Percentiles rank a stretch among this genome's conserved stretches.
phyloP scores from a whole-genome alignment of 345 rosid species.

The Corymbia maculata region DNA sequence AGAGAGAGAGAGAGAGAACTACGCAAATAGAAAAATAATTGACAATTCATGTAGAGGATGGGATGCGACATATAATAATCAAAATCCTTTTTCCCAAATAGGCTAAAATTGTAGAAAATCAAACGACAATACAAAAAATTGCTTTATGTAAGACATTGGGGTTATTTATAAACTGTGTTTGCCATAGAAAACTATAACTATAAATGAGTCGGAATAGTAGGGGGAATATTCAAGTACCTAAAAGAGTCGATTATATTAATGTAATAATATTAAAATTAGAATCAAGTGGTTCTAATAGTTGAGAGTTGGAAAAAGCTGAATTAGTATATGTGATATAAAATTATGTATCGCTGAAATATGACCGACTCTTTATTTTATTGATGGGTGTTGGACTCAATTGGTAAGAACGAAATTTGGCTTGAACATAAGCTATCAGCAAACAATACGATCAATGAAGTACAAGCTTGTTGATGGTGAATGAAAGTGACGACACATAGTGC shows the following conservation, averaged over 20 bases:
- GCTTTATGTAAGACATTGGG: not conserved
- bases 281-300: not conserved
- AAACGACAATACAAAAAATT: fast-evolving
- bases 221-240: not conserved
- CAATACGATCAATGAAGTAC: not conserved
- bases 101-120: not conserved
- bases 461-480: not conserved
- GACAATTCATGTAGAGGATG: not conserved
- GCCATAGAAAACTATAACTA: not conserved
- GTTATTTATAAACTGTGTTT: not conserved
- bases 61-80: not conserved
- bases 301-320: not conserved
- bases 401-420: not conserved
- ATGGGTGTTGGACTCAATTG: too few relatives aligned
- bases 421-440: not conserved
- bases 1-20: too few relatives aligned
- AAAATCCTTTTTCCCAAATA: not conserved
- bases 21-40: not conserved
- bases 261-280: not conserved
- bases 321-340: not conserved
- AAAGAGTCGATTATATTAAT: not conserved
- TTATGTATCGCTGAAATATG: too few relatives aligned
- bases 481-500: not conserved
- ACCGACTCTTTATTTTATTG: not conserved
- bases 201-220: not conserved